phyloP scores from a whole-genome alignment of 2,329 filamentous ascomycete genomes.

The Aschersonia sp. region DNA sequence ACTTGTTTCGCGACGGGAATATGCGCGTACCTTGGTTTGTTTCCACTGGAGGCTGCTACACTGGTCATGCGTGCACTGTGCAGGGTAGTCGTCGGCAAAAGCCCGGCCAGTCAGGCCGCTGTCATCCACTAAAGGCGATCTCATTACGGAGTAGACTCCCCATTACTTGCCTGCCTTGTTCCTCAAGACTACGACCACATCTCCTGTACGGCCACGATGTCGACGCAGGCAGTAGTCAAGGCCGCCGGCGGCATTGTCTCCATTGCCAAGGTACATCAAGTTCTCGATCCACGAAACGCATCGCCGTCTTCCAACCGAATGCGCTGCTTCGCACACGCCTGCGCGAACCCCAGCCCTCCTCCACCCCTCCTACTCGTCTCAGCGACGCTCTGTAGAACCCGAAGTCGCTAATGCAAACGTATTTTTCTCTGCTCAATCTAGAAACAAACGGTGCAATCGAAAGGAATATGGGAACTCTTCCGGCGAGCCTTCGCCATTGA shows the following conservation, averaged over 20 bases:
- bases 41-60: too few species aligned
- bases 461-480: slow-evolving; percentile 74
- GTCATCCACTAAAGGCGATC: slow-evolving; percentile 3
- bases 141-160: background rate
- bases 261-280: slow-evolving; percentile 38
- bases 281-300: background rate
- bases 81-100: slow-evolving; percentile 5
- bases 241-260: slow-evolving; percentile 37
- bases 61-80: background rate
- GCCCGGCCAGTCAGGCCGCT: slow-evolving; percentile 5
- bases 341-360: background rate
- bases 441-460: slow-evolving; percentile 94
- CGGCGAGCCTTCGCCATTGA: slow-evolving; percentile 70
- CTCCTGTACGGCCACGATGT: slow-evolving; percentile 28
- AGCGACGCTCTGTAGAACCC: too few species aligned
- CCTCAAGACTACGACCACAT: slow-evolving; percentile 1
- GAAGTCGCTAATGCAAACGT: too few species aligned
- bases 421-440: slow-evolving; percentile 19
- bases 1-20: too few species aligned
- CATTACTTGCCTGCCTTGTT: slow-evolving; percentile 4
- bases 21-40: too few species aligned
- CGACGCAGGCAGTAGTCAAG: slow-evolving; percentile 44
- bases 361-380: background rate
- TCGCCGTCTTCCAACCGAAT: background rate
- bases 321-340: background rate